Evolutionary conservation across 345 rosid genomes (phyloP).

Genomic region (Angophora floribunda): DNA sequence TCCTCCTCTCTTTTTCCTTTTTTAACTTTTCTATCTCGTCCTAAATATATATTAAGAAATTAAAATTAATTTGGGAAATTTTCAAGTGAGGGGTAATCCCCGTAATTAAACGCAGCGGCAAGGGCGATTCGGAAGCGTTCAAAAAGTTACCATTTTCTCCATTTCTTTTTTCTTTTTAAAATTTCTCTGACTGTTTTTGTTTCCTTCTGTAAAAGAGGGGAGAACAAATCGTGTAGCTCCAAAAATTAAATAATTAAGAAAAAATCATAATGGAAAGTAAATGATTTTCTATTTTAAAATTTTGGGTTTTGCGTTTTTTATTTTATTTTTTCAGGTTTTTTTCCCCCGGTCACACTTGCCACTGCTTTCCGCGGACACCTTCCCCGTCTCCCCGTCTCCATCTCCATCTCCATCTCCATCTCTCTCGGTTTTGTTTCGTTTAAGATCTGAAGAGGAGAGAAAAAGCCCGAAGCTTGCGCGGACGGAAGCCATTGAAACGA

Average conservation of each 20-base stretch:
- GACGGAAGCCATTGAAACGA: neutral
- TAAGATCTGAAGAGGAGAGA: neutral
- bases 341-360: neutral
- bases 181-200: neutral
- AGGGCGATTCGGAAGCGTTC: neutral
- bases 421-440: neutral
- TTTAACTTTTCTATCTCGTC: neutral
- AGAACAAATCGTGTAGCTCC: neutral
- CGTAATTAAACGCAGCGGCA: neutral
- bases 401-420: neutral
- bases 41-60: neutral
- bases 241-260: neutral
- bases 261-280: neutral
- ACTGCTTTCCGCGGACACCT: neutral
- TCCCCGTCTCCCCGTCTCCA: neutral
- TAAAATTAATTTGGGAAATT: neutral
- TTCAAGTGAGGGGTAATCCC: neutral
- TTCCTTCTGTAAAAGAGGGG: neutral
- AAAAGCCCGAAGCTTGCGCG: neutral
- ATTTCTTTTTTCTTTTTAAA: neutral
- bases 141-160: neutral
- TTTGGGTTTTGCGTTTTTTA: neutral
- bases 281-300: neutral
- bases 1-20: neutral
- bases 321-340: neutral